phyloP scores from a whole-genome alignment of 73 alveolate species.

The Blepharisma japonicum region DNA sequence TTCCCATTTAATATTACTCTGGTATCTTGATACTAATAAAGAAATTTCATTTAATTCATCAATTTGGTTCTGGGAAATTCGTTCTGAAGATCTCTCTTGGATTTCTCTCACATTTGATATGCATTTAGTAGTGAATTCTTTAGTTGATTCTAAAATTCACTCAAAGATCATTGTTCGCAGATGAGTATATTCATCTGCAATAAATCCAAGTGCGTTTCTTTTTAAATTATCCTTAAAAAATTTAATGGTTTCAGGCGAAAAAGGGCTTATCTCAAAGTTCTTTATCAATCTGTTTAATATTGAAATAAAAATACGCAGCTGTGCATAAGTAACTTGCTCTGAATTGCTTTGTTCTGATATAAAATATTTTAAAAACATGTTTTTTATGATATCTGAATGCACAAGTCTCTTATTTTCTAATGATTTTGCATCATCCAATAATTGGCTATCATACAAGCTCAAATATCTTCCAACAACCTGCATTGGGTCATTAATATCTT shows the following conservation, averaged over 20 bases:
- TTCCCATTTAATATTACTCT: slow-evolving; percentile 29
- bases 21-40: neutral
- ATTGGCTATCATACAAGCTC: too few species aligned
- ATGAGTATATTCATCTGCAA: neutral
- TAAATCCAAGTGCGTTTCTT: neutral
- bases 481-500: too few species aligned
- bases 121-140: slow-evolving; percentile 30
- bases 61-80: neutral
- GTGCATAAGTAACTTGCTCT: neutral
- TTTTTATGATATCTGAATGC: too few species aligned
- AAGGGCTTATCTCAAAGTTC: neutral
- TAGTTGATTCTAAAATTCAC: slow-evolving; percentile 7
- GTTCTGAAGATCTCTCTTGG: neutral
- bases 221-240: neutral
- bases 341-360: too few species aligned
- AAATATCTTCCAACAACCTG: too few species aligned
- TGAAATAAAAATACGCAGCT: neutral
- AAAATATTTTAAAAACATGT: too few species aligned
- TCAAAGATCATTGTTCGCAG: neutral
- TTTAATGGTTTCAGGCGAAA: neutral
- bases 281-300: neutral
- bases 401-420: too few species aligned
- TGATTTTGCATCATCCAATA: too few species aligned
- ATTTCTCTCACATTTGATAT: neutral
- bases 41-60: neutral